These are phyloP conservation scores for Fusarium scirpi DNA, from an alignment of 2,329 filamentous ascomycete genomes.

Conservation along the genomic window DNA sequence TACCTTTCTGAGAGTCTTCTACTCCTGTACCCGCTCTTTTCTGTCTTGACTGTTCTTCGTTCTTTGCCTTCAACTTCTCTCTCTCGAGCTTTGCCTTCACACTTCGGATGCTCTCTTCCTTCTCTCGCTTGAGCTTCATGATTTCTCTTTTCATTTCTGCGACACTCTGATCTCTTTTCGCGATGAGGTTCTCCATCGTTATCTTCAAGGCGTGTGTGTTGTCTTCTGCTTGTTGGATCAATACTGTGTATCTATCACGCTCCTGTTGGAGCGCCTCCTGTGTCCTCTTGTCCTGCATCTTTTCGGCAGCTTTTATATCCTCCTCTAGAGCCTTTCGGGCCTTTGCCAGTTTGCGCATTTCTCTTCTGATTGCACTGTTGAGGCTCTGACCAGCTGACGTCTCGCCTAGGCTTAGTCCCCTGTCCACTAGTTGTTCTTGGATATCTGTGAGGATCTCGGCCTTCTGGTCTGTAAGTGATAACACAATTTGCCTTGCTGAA, in stretches of 20 bases:
- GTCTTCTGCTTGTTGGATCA: conserved; percentile 18
- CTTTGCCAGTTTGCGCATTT: neutral
- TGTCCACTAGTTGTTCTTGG: conserved; percentile 22
- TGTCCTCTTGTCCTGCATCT: neutral
- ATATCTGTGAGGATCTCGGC: neutral
- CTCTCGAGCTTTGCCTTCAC: neutral
- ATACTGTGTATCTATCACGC: conserved; percentile 17
- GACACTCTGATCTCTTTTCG: conserved; percentile 7
- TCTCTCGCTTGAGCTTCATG: neutral
- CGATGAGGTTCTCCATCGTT: conserved; percentile 16
- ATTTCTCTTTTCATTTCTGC: conserved; percentile 10
- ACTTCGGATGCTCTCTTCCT: neutral
- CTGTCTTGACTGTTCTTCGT: neutral
- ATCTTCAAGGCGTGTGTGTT: neutral
- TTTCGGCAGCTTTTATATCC: conserved; percentile 2
- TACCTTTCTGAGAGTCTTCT: neutral
- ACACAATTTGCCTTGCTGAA: conserved; percentile 13
- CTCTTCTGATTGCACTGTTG: conserved; percentile 6
- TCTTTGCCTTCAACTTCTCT: neutral
- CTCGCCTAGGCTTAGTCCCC: neutral
- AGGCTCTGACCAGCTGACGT: conserved; percentile 15
- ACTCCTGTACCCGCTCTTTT: neutral
- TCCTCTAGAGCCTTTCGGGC: neutral
- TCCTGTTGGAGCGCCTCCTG: conserved; percentile 11
- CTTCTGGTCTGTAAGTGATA: neutral